These are phyloP conservation scores for Colletotrichum sp. DNA, from an alignment of 2,329 filamentous ascomycete species.

Conservation along the genomic window DNA sequence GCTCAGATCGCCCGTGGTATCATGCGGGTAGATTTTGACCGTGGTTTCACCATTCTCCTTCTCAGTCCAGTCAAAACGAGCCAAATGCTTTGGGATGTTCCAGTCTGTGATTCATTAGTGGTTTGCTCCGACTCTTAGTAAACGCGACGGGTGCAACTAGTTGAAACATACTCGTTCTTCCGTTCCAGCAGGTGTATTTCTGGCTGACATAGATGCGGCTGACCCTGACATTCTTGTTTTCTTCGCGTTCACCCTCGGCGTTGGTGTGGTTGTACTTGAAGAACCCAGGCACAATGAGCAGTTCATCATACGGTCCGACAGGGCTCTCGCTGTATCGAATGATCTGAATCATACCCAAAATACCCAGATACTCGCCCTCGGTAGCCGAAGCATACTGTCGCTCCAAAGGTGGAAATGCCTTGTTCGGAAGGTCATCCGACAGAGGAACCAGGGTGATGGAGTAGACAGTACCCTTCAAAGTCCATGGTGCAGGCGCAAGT, in stretches of 20 bases:
- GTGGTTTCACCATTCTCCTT: slow-evolving; percentile 36
- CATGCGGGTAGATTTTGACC: slow-evolving; percentile 50
- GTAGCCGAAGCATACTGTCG: neutral
- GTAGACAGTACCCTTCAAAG: slow-evolving; percentile 22
- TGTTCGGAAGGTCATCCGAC: slow-evolving; percentile 3
- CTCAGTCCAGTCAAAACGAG: slow-evolving; percentile 52
- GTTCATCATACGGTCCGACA: slow-evolving; percentile 58
- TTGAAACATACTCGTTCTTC: slow-evolving; percentile 46
- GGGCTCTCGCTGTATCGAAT: slow-evolving; percentile 55
- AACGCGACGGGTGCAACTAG: neutral
- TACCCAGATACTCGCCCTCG: slow-evolving; percentile 43
- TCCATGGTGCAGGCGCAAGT: slow-evolving; percentile 21
- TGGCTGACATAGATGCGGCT: slow-evolving; percentile 60
- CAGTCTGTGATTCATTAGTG: slow-evolving; percentile 41
- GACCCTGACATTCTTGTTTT: slow-evolving; percentile 42
- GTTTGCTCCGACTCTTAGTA: neutral
- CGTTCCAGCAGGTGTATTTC: slow-evolving; percentile 56
- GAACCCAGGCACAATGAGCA: slow-evolving; percentile 50
- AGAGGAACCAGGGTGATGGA: slow-evolving; percentile 10
- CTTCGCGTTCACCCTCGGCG: slow-evolving; percentile 27
- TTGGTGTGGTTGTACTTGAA: slow-evolving; percentile 41
- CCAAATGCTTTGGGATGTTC: slow-evolving; percentile 61
- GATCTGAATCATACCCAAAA: slow-evolving; percentile 52
- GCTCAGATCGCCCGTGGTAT: slow-evolving; percentile 32
- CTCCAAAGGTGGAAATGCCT: slow-evolving; percentile 6